Evolutionary conservation across 2,329 filamentous ascomycete species (phyloP).

Genomic region (Sporothrix euskadiensis): DNA sequence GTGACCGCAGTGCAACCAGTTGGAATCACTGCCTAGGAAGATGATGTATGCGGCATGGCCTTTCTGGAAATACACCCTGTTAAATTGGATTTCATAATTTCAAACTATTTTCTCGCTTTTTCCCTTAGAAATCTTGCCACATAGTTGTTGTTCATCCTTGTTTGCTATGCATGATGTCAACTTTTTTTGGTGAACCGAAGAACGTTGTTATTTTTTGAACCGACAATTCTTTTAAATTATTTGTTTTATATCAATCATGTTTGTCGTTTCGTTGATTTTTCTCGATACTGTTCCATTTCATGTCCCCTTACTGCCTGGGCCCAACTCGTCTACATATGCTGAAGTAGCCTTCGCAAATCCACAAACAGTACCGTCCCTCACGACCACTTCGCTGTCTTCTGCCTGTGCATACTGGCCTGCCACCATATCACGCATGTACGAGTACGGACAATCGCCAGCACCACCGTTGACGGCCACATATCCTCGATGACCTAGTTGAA

Average conservation of each 20-base stretch:
- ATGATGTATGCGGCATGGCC: neutral
- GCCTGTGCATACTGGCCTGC: conserved; percentile 4
- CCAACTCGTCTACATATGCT: neutral
- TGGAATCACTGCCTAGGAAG: neutral
- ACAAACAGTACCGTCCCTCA: conserved; percentile 13
- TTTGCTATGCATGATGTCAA: too few relatives aligned
- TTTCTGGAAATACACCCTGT: neutral
- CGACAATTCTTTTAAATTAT: too few relatives aligned
- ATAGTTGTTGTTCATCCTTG: neutral
- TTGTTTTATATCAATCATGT: too few relatives aligned
- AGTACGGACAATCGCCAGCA: conserved; percentile 24
- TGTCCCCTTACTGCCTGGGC: neutral
- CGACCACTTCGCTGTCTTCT: conserved; percentile 19
- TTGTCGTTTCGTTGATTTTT: neutral
- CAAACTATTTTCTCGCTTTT: neutral
- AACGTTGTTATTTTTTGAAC: too few relatives aligned
- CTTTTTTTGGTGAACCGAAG: too few relatives aligned
- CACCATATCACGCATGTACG: conserved; percentile 24
- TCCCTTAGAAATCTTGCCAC: neutral
- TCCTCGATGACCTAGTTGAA: conserved; percentile 25
- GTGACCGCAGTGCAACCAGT: neutral
- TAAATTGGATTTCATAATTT: neutral
- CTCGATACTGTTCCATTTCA: neutral
- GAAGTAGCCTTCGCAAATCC: conserved; percentile 9
- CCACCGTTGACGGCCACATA: conserved; percentile 20